Conservation (phyloP, 1,284 basidiomycete species). For the Microbotryum silenes-acaulis region DNA sequence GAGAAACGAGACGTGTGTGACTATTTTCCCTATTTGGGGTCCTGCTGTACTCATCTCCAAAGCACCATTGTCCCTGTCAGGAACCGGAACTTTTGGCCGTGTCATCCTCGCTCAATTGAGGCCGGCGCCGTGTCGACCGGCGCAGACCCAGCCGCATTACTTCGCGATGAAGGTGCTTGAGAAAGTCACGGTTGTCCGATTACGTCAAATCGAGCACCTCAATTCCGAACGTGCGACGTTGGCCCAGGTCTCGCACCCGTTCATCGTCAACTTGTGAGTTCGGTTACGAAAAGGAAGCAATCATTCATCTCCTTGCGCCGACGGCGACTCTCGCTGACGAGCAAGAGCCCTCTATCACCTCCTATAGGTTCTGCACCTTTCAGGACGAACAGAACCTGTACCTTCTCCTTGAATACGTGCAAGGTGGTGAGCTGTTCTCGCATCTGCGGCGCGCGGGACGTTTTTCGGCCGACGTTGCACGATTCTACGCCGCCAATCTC, state of each 20-base stretch:
- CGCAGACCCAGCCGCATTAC: constrained; percentile 30
- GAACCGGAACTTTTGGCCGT: constrained; percentile 35
- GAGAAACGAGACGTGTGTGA: not conserved
- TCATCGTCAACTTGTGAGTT: constrained; percentile 50
- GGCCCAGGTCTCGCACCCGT: constrained; percentile 49
- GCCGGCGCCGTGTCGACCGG: constrained; percentile 13
- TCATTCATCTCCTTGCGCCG: constrained; percentile 32
- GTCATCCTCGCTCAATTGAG: constrained; percentile 32
- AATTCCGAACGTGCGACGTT: constrained; percentile 50
- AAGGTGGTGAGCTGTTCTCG: constrained; percentile 93
- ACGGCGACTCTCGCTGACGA: not conserved
- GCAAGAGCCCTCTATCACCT: not conserved
- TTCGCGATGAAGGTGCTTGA: constrained; percentile 46
- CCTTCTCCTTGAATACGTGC: constrained; percentile 90
- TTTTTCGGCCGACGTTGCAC: constrained; percentile 84
- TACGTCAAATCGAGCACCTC: constrained; percentile 53
- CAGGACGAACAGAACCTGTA: constrained; percentile 71
- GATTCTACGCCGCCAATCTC: constrained; percentile 96
- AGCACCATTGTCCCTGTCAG: constrained; percentile 8
- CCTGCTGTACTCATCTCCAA: not conserved
- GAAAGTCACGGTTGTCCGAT: constrained; percentile 48
- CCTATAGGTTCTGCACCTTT: constrained; percentile 52
- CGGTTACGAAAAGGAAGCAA: constrained; percentile 30
- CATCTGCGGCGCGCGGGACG: constrained; percentile 59
- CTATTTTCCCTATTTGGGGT: not conserved